Evolutionary conservation across 169 alveolate species (phyloP), one percentile per base, ranked within the genome.

Genomic region (Cystoisospora suis): DNA sequence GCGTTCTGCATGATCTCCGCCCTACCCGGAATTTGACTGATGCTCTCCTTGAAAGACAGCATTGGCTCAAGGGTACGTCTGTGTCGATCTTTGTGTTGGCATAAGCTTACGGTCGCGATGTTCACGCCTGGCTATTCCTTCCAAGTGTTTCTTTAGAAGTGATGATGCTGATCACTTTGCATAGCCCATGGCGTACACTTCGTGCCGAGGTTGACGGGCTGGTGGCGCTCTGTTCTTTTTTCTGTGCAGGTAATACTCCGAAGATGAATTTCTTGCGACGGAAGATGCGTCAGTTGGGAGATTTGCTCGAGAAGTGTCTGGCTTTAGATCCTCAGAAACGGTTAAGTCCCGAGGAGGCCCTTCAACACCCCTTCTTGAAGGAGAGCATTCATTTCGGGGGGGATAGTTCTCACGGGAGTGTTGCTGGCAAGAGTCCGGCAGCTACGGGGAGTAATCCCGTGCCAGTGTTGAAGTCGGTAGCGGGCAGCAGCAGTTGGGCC

Each of bases 301-400:
- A 99, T 94, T 95, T 99, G 59, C 92, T 99, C 34, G 99, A 98
- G 90, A 97, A 97, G 88, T 96, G 99, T 90, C 95, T 98, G 72
- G 94, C 94, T 49, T 93, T 98, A 58, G 99, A 99, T 90, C 99
- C 99, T 15, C 95, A 95, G 79, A 97, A 98, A 86, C 95, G 99
- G 91, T 94, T 98, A 46, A 96, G 98, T 3, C 98, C 99, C 17
- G 98, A 98, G 75, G 98, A 98, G 90, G 99, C 99, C 27, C 94
- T 98, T 69, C 95, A 94, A 83, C 99, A 98, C 92, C 99, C 99
- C 17, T 98, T 97, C 89, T 87, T 95, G 44, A 94, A 95, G 81
- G 98, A 94, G 72, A 93, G 94, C 40, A 77, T 91, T 69, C 95
- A 87, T 75, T 81, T 75, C 44, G 58, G 53, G 56, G 90, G 65